Evolutionary conservation across 495 filamentous ascomycete species (phyloP), one percentile per base, ranked within the genome.

Genomic region (Darksidea phi): DNA sequence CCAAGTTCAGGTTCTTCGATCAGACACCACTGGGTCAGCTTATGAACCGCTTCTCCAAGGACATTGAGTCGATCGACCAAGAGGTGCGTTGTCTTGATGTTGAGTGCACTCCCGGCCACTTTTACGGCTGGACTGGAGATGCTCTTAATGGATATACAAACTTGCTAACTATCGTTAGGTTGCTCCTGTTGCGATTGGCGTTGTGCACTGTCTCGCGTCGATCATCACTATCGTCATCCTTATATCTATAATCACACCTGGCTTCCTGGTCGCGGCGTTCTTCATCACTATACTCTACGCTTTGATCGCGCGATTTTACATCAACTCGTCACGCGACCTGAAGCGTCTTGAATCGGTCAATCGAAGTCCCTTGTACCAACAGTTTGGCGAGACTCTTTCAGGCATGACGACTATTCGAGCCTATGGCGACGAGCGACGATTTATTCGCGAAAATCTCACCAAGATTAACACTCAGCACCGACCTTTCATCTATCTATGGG

Each of bases 41-140:
- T 63, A 97, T 97, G 88, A 99, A 99, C 73, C 82, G 95, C 37
- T 99, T 99, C 74, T 97, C 93, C 62, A 97, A 97, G 73, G 95
- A 97, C 73, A 80, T 97, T 24, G 94, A 99, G 71, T 85, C 91
- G 5, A 79, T 99, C 59, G 95, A 99, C 63, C 95, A 99, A 73
- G 94, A 97, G 71, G n/a, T n/a, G n/a, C n/a, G n/a, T n/a, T n/a
- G n/a, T n/a, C n/a, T n/a, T n/a, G n/a, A n/a, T n/a, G n/a, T n/a
- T n/a, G n/a, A n/a, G n/a, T n/a, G n/a, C n/a, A n/a, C n/a, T n/a
- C n/a, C n/a, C n/a, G n/a, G n/a, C n/a, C n/a, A n/a, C n/a, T n/a
- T n/a, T n/a, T n/a, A n/a, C n/a, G n/a, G n/a, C n/a, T n/a, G n/a
- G n/a, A n/a, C n/a, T n/a, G n/a, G n/a, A n/a, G n/a, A n/a, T n/a